Conservation (phyloP, 805 yeast species). For the Ogataea polymorpha region DNA sequence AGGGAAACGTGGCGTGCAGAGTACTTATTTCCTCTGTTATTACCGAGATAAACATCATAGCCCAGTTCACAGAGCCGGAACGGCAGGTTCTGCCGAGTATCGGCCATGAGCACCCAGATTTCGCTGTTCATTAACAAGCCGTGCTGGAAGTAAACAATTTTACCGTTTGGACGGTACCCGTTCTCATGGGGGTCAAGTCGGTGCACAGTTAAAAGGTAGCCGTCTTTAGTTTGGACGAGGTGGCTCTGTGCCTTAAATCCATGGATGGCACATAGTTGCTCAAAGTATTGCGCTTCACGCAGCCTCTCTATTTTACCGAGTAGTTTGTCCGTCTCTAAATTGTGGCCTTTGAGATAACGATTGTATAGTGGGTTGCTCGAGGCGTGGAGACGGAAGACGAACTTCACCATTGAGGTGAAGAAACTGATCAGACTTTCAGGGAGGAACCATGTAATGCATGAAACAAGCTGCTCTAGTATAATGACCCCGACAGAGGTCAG, state of each 20-base stretch:
- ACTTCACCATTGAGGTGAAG: conserved; percentile 22
- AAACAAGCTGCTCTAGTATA: conserved; percentile 26
- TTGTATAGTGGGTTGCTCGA: conserved; percentile 24
- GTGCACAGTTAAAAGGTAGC: conserved; percentile 73
- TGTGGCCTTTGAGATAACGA: conserved; percentile 17
- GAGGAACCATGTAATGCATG: conserved; percentile 25
- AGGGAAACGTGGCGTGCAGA: conserved; percentile 68
- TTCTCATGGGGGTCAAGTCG: conserved; percentile 45
- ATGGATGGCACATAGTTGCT: conserved; percentile 62
- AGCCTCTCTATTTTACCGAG: conserved; percentile 32
- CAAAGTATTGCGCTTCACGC: conserved; percentile 50
- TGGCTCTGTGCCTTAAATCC: conserved; percentile 76
- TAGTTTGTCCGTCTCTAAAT: conserved; percentile 16
- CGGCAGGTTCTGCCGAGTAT: conserved; percentile 54
- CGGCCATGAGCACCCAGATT: conserved; percentile 48
- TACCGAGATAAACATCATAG: conserved; percentile 93
- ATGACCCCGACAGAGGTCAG: conserved; percentile 25
- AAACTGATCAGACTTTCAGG: conserved; percentile 25
- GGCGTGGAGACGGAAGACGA: conserved; percentile 20
- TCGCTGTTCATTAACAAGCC: conserved; percentile 90
- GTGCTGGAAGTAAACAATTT: conserved; percentile 82
- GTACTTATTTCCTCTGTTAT: conserved; percentile 90
- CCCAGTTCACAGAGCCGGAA: conserved; percentile 75
- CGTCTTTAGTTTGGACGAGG: conserved; percentile 72
- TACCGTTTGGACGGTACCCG: conserved; percentile 34